These are phyloP conservation scores for Auricularia sp. DNA, from an alignment of 768 basidiomycete species.

Conservation along the genomic window DNA sequence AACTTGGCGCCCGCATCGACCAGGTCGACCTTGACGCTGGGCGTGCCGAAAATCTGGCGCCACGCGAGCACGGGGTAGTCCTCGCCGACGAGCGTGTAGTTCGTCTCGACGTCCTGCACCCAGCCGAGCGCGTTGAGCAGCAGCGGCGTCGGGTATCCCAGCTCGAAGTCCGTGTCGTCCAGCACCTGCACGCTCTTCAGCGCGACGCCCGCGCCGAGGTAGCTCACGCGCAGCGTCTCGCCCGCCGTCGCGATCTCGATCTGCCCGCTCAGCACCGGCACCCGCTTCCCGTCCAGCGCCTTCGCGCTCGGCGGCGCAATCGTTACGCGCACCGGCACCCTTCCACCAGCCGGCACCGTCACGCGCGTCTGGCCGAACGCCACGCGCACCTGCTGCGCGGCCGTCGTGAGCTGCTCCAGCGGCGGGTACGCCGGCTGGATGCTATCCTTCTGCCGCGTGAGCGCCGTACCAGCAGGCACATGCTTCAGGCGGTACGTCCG, in stretches of 20 bases:
- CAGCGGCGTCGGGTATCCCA: neutral
- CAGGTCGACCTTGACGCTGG: no score
- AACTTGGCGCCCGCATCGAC: no score
- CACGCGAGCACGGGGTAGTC: no score
- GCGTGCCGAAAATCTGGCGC: no score
- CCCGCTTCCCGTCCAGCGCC: neutral
- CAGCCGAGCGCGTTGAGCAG: neutral
- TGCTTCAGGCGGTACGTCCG: slow-evolving; percentile 18
- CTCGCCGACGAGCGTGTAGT: neutral
- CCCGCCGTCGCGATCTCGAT: slow-evolving; percentile 1
- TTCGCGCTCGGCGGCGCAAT: neutral
- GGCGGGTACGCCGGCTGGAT: slow-evolving; percentile 3
- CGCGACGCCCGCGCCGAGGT: neutral
- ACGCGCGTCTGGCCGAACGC: slow-evolving; percentile 2
- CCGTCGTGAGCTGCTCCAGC: slow-evolving; percentile 2
- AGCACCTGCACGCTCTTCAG: neutral
- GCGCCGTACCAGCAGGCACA: slow-evolving; percentile 20
- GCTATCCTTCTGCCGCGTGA: slow-evolving; percentile 11
- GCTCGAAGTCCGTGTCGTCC: neutral
- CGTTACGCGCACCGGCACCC: neutral
- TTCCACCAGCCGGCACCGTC: slow-evolving; percentile 14
- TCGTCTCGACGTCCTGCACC: neutral
- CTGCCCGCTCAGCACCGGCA: slow-evolving; percentile 3
- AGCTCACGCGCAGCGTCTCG: slow-evolving; percentile 5
- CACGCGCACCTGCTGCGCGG: slow-evolving; percentile 6